Conservation (phyloP, 257 asterid species). For the Solanum pimpinellifolium region DNA sequence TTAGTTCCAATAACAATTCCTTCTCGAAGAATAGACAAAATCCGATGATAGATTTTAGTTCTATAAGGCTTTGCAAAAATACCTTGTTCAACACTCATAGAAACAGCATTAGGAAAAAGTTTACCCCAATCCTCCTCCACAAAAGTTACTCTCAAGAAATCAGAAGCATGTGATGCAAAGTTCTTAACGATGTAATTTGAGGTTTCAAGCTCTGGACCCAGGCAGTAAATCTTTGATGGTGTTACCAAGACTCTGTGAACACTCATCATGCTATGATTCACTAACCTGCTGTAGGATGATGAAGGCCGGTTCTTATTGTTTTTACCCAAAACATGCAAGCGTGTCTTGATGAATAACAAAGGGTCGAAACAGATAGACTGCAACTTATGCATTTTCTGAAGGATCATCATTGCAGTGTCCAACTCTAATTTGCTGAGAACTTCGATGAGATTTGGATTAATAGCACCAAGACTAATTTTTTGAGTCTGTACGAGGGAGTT, state of each 20-base stretch:
- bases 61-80: slow-evolving; percentile 54
- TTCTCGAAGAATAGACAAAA: slow-evolving; percentile 55
- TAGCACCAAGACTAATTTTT: slow-evolving; percentile 59
- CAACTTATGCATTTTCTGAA: slow-evolving; percentile 65
- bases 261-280: slow-evolving; percentile 54
- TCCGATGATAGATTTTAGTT: slow-evolving; percentile 48
- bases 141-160: slow-evolving; percentile 78
- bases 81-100: slow-evolving; percentile 37
- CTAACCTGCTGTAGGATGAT: slow-evolving; percentile 20
- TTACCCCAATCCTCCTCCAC: slow-evolving; percentile 97
- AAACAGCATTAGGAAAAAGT: slow-evolving; percentile 39
- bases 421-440: slow-evolving; percentile 35
- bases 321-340: slow-evolving; percentile 11
- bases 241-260: slow-evolving; percentile 74
- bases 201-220: slow-evolving; percentile 88
- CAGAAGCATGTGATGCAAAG: slow-evolving; percentile 57
- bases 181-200: slow-evolving; percentile 84
- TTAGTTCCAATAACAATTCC: slow-evolving; percentile 76
- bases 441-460: slow-evolving; percentile 37
- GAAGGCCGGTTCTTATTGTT: slow-evolving; percentile 15
- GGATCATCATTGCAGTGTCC: slow-evolving; percentile 38
- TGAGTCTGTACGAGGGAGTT: slow-evolving; percentile 76
- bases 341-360: slow-evolving; percentile 30
- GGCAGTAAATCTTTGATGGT: slow-evolving; percentile 72
- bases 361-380: slow-evolving; percentile 62